Conservation (phyloP, 805 yeast genomes). For the Wickerhamia fluorescens region DNA sequence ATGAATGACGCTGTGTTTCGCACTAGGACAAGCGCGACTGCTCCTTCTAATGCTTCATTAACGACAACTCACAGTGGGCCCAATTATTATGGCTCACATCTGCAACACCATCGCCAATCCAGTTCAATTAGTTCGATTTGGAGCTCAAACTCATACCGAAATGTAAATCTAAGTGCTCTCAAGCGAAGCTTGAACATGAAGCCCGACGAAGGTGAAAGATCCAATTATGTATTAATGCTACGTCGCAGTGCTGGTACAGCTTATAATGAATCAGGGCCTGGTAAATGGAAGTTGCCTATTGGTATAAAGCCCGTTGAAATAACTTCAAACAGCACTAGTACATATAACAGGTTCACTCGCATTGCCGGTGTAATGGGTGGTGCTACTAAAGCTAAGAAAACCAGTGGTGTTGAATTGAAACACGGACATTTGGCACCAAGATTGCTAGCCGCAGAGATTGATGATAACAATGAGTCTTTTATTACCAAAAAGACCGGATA, state of each 20-base stretch:
- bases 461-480: slow-evolving; percentile 36
- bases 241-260: slow-evolving; percentile 43
- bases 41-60: too few relatives aligned
- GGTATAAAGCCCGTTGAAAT: slow-evolving; percentile 44
- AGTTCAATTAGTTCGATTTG: slow-evolving; percentile 30
- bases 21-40: too few relatives aligned
- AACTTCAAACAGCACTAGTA: slow-evolving; percentile 1
- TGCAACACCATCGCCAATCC: slow-evolving; percentile 13
- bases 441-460: slow-evolving; percentile 69
- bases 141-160: slow-evolving; percentile 25
- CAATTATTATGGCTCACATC: too few relatives aligned
- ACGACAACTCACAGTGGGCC: too few relatives aligned
- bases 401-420: slow-evolving; percentile 48
- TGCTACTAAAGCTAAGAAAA: slow-evolving; percentile 16
- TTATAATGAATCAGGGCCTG: slow-evolving; percentile 40
- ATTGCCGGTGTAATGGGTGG: slow-evolving; percentile 10
- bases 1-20: too few relatives aligned
- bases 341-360: slow-evolving; percentile 20
- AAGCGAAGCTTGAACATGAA: slow-evolving; percentile 28
- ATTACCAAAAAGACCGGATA: slow-evolving; percentile 3
- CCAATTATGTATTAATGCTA: slow-evolving; percentile 41
- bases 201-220: slow-evolving; percentile 46
- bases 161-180: slow-evolving; percentile 31
- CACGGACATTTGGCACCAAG: slow-evolving; percentile 60
- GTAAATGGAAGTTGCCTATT: slow-evolving; percentile 45